Base-by-base conservation (phyloP, 768 basidiomycete genomes). In the Lentinus tigrinus region DNA sequence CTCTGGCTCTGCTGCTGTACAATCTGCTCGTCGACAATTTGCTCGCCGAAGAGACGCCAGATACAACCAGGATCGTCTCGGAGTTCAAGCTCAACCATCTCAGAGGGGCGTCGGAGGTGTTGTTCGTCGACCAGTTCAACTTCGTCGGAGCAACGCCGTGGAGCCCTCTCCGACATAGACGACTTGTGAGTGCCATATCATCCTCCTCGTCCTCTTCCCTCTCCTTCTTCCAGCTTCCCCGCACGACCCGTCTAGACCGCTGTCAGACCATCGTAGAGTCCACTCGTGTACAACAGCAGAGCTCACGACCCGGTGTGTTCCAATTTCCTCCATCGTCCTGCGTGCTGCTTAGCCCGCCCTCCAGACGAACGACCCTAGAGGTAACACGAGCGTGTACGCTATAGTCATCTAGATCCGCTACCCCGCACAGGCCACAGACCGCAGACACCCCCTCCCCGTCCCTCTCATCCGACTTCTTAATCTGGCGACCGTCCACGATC, bases 401-500 rank as follows among this genome's bases (percentile, higher is more conserved):
- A 56, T 52, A 56, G 43, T 55, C 49, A 44, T 47, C 55, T 51
- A 52, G 52, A 46, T 47, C 54, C 36, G 59, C 57, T 43, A 54
- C 58, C 62, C 63, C 51, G 24, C 51, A 40, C 63, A 56, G 49
- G 21, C 21, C 62, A 63, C 58, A 63, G 61, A 58, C 57, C 60
- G 49, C 28, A 51, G 1, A 31, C 31, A 24, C 24, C 26, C 52
- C 55, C 37, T 40, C 11, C 34, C 52, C 52, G 24, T 57, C 42
- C 21, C 13, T 14, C 57, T 55, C 55, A 61, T 55, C 54, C 54
- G 53, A 61, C 53, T 52, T 54, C 42, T 43, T 58, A 67, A 59
- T 26, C 65, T 67, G 65, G 67, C 69, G 50, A 65, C 69, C 34
- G 58, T 65, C 21, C 70, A 67, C 44, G 70, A 65, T 56, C 60